These are phyloP conservation scores for Pythium insidiosum DNA, from an alignment of 352 stramenopile species.

Conservation along the genomic window DNA sequence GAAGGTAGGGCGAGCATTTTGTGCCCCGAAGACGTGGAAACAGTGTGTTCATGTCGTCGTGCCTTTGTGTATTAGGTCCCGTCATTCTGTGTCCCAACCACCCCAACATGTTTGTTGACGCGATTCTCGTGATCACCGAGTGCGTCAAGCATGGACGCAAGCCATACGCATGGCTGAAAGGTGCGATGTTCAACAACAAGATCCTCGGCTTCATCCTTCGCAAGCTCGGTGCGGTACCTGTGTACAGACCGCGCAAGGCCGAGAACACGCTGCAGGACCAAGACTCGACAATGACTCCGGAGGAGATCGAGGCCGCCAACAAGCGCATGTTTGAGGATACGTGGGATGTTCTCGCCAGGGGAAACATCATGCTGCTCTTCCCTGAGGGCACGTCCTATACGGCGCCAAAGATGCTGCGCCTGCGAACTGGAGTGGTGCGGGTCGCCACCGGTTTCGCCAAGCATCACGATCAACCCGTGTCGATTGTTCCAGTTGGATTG, in stretches of 20 bases:
- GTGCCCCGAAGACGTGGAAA: no score
- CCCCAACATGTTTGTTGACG: conserved; percentile 78
- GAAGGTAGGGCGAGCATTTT: conserved; percentile 26
- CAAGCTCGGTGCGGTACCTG: conserved; percentile 46
- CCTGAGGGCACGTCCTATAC: conserved; percentile 79
- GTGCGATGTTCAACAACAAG: conserved; percentile 62
- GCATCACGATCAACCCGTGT: conserved; percentile 57
- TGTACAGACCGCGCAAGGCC: conserved; percentile 50
- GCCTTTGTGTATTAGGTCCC: no score
- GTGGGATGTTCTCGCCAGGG: conserved; percentile 42
- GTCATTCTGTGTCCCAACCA: conserved; percentile 79
- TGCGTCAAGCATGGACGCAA: conserved; percentile 36
- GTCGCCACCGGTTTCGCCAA: conserved; percentile 65
- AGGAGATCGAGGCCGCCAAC: conserved; percentile 54
- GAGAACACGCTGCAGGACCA: conserved; percentile 39
- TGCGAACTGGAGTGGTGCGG: conserved; percentile 66
- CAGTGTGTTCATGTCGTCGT: no score
- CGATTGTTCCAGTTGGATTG: conserved; percentile 59
- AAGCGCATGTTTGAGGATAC: conserved; percentile 71
- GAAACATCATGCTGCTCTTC: conserved; percentile 75
- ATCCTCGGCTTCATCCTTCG: conserved; percentile 30
- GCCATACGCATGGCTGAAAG: conserved; percentile 70
- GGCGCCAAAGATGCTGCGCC: conserved; percentile 63
- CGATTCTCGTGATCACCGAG: conserved; percentile 72
- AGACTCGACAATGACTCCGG: conserved; percentile 52